These are phyloP conservation scores for Boletus huronensis DNA, from an alignment of 768 basidiomycete genomes.

Conservation along the genomic window DNA sequence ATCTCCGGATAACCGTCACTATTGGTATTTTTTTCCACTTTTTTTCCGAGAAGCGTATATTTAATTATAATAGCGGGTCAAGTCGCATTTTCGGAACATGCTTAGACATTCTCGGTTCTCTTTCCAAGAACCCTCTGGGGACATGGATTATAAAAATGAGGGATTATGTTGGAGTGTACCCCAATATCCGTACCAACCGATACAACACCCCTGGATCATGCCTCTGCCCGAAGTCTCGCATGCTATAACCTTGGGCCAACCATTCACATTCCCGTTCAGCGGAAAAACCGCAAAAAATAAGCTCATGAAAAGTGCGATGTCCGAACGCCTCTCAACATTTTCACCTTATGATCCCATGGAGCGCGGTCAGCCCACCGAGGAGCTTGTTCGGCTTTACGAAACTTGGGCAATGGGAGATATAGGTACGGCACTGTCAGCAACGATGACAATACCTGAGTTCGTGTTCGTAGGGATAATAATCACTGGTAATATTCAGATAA, in stretches of 20 bases:
- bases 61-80: slow-evolving; percentile 2
- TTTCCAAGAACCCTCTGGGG: slow-evolving; percentile 10
- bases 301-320: slow-evolving; percentile 36
- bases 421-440: slow-evolving; percentile 14
- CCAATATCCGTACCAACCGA: slow-evolving; percentile 14
- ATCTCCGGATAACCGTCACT: neutral
- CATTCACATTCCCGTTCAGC: slow-evolving; percentile 30
- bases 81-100: slow-evolving; percentile 13
- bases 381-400: slow-evolving; percentile 33
- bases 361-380: slow-evolving; percentile 33
- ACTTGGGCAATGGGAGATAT: slow-evolving; percentile 33
- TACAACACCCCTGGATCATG: slow-evolving; percentile 14
- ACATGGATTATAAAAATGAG: slow-evolving; percentile 21
- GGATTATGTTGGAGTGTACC: slow-evolving; percentile 3
- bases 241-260: slow-evolving; percentile 22
- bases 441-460: slow-evolving; percentile 1
- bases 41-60: neutral
- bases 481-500: slow-evolving; percentile 34
- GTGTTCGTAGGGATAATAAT: slow-evolving; percentile 27
- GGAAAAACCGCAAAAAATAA: slow-evolving; percentile 30
- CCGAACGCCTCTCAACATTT: slow-evolving; percentile 34
- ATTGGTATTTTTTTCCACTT: slow-evolving; percentile 4
- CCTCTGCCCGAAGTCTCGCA: slow-evolving; percentile 14
- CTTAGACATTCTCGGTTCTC: slow-evolving; percentile 3
- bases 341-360: slow-evolving; percentile 28